Evolutionary conservation across 1,139 yeast species (phyloP).

Genomic region (Insectozyma bohioensis): DNA sequence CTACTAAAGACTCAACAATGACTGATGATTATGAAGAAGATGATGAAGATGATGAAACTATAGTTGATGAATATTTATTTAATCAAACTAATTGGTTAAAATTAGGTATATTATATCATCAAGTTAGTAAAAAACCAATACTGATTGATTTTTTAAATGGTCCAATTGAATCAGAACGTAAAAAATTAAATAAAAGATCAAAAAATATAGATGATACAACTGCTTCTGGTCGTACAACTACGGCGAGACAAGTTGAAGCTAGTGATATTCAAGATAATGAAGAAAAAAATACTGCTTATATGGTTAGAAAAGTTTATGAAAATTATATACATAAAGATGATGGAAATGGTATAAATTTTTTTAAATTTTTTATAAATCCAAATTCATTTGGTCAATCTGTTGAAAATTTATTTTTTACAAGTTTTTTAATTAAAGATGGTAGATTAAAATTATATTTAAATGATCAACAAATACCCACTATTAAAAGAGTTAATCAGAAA

Average conservation of each 20-base stretch:
- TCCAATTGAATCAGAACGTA: conserved; percentile 65
- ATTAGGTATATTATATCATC: conserved; percentile 55
- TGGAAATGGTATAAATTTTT: conserved; percentile 52
- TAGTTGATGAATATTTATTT: conserved; percentile 26
- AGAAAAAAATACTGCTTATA: conserved; percentile 59
- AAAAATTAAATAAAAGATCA: conserved; percentile 33
- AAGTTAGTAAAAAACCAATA: conserved; percentile 47
- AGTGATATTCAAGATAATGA: conserved; percentile 48
- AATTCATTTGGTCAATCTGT: conserved; percentile 73
- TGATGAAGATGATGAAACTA: conserved; percentile 11
- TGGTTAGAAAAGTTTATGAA: conserved; percentile 52
- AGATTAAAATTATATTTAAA: conserved; percentile 51
- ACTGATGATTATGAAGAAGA: conserved; percentile 11
- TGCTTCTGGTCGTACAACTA: conserved; percentile 34
- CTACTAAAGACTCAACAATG: conserved; percentile 18
- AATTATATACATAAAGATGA: conserved; percentile 29
- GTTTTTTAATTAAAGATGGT: conserved; percentile 78
- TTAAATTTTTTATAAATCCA: conserved; percentile 72
- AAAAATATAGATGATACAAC: conserved; percentile 47
- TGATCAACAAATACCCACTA: conserved; percentile 42
- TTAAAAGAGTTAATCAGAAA: conserved; percentile 19
- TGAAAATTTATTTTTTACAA: conserved; percentile 79
- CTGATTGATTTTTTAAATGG: conserved; percentile 67
- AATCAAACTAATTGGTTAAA: conserved; percentile 56
- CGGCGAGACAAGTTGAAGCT: conserved; percentile 55